A percentile compares a stretch with the other conserved stretches of the same genome.
phyloP scores from a whole-genome alignment of 2,329 filamentous ascomycete genomes.

The Ambrosiella cleistominuta region DNA sequence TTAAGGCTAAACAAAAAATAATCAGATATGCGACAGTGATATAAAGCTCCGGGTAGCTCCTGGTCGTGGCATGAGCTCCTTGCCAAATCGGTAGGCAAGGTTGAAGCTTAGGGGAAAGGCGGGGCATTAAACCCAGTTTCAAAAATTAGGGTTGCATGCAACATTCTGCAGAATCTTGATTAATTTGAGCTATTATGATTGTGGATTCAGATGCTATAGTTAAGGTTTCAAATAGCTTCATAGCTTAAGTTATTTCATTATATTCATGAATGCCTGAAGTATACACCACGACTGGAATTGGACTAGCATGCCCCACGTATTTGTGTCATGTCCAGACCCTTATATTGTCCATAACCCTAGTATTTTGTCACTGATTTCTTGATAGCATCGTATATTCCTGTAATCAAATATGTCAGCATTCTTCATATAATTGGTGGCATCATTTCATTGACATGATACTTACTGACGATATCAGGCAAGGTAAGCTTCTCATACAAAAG shows the following conservation, averaged over 20 bases:
- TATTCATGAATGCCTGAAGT: no score
- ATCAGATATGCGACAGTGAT: background rate
- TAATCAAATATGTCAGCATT: constrained; percentile 6
- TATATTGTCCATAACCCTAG: background rate
- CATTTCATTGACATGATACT: constrained; percentile 26
- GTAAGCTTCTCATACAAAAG: constrained; percentile 66
- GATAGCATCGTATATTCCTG: constrained; percentile 27
- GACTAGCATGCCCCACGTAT: no score
- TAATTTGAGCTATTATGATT: no score
- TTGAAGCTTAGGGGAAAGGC: constrained; percentile 6
- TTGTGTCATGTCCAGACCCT: no score
- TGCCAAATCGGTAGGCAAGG: background rate
- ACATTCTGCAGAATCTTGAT: no score
- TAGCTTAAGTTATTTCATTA: no score
- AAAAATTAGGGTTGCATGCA: background rate
- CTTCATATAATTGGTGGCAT: background rate
- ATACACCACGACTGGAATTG: no score
- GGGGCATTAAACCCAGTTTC: constrained; percentile 3
- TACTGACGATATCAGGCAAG: constrained; percentile 71
- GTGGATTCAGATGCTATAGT: no score
- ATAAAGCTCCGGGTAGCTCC: background rate
- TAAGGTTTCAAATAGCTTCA: no score
- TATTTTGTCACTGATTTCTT: constrained; percentile 50
- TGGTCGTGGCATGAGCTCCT: background rate
- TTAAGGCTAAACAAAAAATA: background rate